Percentiles rank a stretch among this genome's conserved stretches.
phyloP scores from a whole-genome alignment of 208 protist species.

The Crithidia fasciculata region DNA sequence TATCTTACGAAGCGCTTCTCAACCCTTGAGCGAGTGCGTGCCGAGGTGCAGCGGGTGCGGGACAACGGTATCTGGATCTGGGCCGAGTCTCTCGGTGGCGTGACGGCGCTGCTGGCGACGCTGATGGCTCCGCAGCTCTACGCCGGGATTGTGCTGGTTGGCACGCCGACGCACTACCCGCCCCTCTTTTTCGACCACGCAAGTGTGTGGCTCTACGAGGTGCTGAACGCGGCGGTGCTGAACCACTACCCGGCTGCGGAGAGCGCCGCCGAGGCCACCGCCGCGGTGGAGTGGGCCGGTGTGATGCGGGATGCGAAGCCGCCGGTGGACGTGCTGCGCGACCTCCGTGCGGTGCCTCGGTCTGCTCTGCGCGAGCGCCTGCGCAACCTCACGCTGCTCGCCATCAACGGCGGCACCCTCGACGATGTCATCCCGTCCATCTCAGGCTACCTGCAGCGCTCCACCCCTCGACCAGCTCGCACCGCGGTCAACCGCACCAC shows the following conservation, averaged over 20 bases:
- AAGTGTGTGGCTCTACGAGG: slow-evolving; percentile 52
- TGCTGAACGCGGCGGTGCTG: slow-evolving; percentile 47
- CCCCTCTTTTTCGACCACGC: slow-evolving; percentile 75
- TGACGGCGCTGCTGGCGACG: slow-evolving; percentile 54
- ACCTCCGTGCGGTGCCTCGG: slow-evolving; percentile 37
- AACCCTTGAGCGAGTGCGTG: slow-evolving; percentile 44
- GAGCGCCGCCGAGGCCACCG: not conserved
- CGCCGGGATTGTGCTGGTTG: slow-evolving; percentile 71
- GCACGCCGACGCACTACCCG: slow-evolving; percentile 65
- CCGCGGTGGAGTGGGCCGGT: slow-evolving; percentile 29
- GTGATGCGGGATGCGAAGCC: slow-evolving; percentile 21
- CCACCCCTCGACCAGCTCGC: slow-evolving; percentile 31
- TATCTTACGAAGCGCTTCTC: slow-evolving; percentile 49
- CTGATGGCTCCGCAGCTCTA: slow-evolving; percentile 63
- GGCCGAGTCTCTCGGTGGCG: slow-evolving; percentile 78
- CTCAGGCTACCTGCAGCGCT: slow-evolving; percentile 55
- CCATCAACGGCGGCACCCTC: slow-evolving; percentile 71
- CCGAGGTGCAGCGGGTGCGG: slow-evolving; percentile 52
- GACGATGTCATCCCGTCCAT: slow-evolving; percentile 76
- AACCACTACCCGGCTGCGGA: slow-evolving; percentile 22
- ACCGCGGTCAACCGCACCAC: slow-evolving; percentile 24
- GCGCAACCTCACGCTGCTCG: slow-evolving; percentile 46
- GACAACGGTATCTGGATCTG: slow-evolving; percentile 70
- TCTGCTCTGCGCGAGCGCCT: slow-evolving; percentile 45
- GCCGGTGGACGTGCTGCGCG: slow-evolving; percentile 33